Base-by-base conservation (phyloP, 768 basidiomycete genomes). In the Exsudoporus frostii region DNA sequence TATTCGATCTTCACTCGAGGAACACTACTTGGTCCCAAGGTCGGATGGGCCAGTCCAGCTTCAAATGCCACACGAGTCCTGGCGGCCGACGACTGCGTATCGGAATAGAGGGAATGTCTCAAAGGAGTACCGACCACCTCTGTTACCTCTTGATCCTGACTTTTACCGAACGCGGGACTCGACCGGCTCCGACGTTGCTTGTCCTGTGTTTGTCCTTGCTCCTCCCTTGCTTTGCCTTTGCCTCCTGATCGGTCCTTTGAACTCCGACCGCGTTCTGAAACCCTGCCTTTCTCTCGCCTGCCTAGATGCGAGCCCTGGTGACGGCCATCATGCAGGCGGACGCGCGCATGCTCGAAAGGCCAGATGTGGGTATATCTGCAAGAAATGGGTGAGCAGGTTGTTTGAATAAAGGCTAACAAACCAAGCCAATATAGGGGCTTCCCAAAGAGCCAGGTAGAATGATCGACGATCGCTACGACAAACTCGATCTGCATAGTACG, bases 291-390 rank as follows among this genome's bases (percentile, higher is more conserved):
- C 25, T 55, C 55, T 22, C 64, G 60, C 50, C 54, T 71, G 29
- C 62, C 57, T 2, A 25, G 47, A 48, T 69, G 65, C 17, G 65
- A 71, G 22, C 68, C 69, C 41, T 58, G 67, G 61, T 55, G 66
- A 64, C 54, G 78, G 74, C 48, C 55, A 40, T 70, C 70, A 22
- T 70, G 70, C 9, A 98, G 75, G 43, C 86, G 79, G 5, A 98
- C 94, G 36, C 96, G 86, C 20, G 95, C 88, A 64, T 95, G 92
- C 65, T 96, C 94, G 58, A 94, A 98, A 0, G 96, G 96, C 92
- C 94, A 98, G 52, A 98, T 97, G 67, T 98, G 89, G 54, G 88
- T 86, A 73, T 97, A 98, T 56, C 92, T 93, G 57, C 17, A 25
- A 29, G 46, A 45, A 33, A 47, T 5, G 20, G 15, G 50, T 59